Percentiles rank a stretch among this genome's conserved stretches.
These are phyloP conservation scores for Ordospora pajunii DNA, from an alignment of 371 early-diverging fungal genomes.

Conservation along the genomic window DNA sequence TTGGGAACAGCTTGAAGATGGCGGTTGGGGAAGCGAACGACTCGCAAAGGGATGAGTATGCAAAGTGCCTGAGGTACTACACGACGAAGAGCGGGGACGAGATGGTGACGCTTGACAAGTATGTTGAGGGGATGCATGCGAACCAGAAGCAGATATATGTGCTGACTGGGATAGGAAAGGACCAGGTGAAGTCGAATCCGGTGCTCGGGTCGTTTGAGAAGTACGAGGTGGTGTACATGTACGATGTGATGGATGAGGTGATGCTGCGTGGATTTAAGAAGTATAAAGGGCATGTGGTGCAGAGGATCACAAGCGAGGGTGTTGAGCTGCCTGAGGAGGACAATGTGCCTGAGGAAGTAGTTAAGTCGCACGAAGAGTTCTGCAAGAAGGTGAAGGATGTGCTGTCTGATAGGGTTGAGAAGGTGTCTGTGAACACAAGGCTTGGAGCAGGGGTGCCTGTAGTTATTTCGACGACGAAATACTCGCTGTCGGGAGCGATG, in stretches of 20 bases:
- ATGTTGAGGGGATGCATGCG: conserved; percentile 73
- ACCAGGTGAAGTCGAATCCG: conserved; percentile 70
- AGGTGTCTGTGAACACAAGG: conserved; percentile 74
- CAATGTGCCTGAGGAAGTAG: conserved; percentile 66
- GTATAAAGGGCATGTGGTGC: conserved; percentile 70
- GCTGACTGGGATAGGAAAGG: conserved; percentile 67
- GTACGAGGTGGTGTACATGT: conserved; percentile 76
- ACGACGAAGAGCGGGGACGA: conserved; percentile 81
- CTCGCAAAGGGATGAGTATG: conserved; percentile 72
- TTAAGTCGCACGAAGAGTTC: conserved; percentile 66
- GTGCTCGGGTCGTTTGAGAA: conserved; percentile 74
- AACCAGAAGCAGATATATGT: conserved; percentile 77
- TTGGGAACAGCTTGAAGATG: conserved; percentile 78
- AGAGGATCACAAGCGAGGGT: conserved; percentile 72
- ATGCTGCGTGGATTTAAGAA: conserved; percentile 70
- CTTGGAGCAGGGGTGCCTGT: conserved; percentile 80
- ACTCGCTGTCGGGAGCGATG: conserved; percentile 72
- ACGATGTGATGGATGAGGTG: conserved; percentile 82
- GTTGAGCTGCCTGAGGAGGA: conserved; percentile 67
- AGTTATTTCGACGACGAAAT: conserved; percentile 68
- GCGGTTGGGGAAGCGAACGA: conserved; percentile 74
- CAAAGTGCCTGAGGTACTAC: conserved; percentile 76
- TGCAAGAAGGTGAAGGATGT: conserved; percentile 66
- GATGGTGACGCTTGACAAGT: conserved; percentile 70
- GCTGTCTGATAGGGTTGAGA: conserved; percentile 67